Evolutionary conservation across 2,329 filamentous ascomycete genomes (phyloP).

Genomic region (Aspergillus sp.): DNA sequence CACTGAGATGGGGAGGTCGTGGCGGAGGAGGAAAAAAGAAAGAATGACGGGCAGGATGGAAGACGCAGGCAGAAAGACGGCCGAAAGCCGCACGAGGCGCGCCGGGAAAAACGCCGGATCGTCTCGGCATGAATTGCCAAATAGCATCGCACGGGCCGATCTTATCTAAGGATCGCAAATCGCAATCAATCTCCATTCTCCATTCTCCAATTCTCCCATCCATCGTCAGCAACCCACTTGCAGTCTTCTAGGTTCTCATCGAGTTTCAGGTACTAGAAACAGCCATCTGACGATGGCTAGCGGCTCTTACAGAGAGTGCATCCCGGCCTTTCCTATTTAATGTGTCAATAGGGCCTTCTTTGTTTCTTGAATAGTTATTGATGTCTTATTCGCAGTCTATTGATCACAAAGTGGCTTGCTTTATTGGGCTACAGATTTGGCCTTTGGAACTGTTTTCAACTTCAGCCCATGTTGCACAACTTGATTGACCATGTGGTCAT

Average conservation of each 20-base stretch:
- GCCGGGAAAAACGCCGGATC: conserved; percentile 37
- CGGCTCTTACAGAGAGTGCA: background rate
- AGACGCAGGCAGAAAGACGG: conserved; percentile 11
- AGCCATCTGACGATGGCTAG: too few species aligned
- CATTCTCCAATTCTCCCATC: background rate
- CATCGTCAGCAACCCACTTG: background rate
- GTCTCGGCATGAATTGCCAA: conserved; percentile 30
- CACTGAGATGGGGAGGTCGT: background rate
- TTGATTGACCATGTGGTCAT: background rate
- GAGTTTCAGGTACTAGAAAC: background rate
- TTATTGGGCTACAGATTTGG: conserved; percentile 6
- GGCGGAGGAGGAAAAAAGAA: conserved; percentile 10
- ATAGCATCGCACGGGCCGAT: conserved; percentile 19
- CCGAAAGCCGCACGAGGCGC: conserved; percentile 15
- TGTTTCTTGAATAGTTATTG: conserved; percentile 8
- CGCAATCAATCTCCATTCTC: background rate
- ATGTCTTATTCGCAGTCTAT: conserved; percentile 1
- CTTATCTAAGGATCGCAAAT: conserved; percentile 17
- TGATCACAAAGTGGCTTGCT: background rate
- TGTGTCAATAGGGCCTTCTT: conserved; percentile 11
- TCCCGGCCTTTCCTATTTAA: conserved; percentile 4
- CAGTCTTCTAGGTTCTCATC: too few species aligned
- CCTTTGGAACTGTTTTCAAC: background rate
- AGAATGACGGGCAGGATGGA: background rate
- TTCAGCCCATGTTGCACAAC: background rate